Base-by-base conservation (phyloP, 2,329 filamentous ascomycete genomes). In the Cordyceps cicadae region DNA sequence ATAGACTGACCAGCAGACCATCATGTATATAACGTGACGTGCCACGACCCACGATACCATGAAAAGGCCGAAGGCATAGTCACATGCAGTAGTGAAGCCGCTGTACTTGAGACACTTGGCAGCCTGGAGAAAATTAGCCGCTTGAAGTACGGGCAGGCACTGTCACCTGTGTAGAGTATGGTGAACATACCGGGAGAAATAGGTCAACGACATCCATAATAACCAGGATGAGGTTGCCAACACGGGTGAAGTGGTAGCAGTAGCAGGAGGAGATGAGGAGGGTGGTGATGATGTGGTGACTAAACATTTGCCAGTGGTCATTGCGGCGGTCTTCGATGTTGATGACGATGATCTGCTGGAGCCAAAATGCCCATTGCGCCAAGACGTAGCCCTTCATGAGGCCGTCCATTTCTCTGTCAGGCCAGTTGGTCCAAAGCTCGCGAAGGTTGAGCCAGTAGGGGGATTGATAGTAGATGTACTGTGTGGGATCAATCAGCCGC, bases 91-190 rank as follows among this genome's bases (percentile, higher is more conserved):
- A 64, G 85, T 84, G 74, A 83, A 91, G 63, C 88, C 88, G 56
- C 92, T 78, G 72, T 97, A 99, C 73, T 96, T 97, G 66, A 97
- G 84, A 68, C 92, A 90, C 75, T 99, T 99, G 67, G 94, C 94
- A 34, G 86, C 78, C 91, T 95, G 63, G 8, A 11, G 39, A 9
- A 9, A 46, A 26, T 59, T 48, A 60, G 58, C 4, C 24, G 24
- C 24, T 24, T 24, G 24, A 24, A 24, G 4, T 4, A 24, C 24
- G 24, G 24, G 24, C 24, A 3, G 24, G 15, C 14, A 43, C 6
- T 6, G 29, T 34, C 32, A 24, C 6, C 1, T 9, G 9, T 19
- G 49, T 8, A 21, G 7, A 4, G 3, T 24, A 2, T 24, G 5
- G 57, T 37, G 15, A 72, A 63, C 87, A 72, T 79, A 96, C 90